These are phyloP conservation scores for Hortiboletus flavorubellus DNA, from an alignment of 768 basidiomycete genomes.

Conservation along the genomic window DNA sequence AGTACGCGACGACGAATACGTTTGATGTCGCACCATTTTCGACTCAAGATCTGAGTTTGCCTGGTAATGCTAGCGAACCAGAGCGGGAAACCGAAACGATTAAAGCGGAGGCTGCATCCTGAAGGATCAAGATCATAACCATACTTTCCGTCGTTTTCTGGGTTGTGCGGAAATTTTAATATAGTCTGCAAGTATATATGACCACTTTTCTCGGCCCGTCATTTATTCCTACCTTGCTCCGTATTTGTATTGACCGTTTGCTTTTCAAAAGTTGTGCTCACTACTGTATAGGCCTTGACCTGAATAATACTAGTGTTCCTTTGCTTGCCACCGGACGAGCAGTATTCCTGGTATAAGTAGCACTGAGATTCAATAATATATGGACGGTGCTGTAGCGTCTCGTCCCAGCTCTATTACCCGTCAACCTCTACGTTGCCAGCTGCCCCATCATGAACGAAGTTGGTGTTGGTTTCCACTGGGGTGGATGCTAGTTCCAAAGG, in stretches of 20 bases:
- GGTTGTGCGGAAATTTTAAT: conserved; percentile 31
- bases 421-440: conserved; percentile 38
- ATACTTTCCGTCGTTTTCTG: conserved; percentile 23
- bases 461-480: conserved; percentile 31
- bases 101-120: conserved; percentile 57
- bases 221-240: conserved; percentile 39
- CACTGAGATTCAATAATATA: conserved; percentile 19
- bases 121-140: conserved; percentile 18
- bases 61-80: conserved; percentile 53
- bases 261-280: conserved; percentile 33
- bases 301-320: conserved; percentile 30
- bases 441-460: conserved; percentile 31
- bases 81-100: conserved; percentile 63
- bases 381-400: conserved; percentile 4
- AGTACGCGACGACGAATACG: conserved; percentile 59
- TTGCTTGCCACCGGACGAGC: conserved; percentile 11
- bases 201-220: conserved; percentile 29
- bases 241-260: conserved; percentile 35
- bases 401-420: conserved; percentile 22
- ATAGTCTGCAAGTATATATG: conserved; percentile 32
- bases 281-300: conserved; percentile 34
- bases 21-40: conserved; percentile 73
- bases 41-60: conserved; percentile 62
- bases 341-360: conserved; percentile 19
- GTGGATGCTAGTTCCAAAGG: conserved; percentile 47